Evolutionary conservation across 2,329 filamentous ascomycete species (phyloP).

Genomic region (Chaetomiaceae sp.): DNA sequence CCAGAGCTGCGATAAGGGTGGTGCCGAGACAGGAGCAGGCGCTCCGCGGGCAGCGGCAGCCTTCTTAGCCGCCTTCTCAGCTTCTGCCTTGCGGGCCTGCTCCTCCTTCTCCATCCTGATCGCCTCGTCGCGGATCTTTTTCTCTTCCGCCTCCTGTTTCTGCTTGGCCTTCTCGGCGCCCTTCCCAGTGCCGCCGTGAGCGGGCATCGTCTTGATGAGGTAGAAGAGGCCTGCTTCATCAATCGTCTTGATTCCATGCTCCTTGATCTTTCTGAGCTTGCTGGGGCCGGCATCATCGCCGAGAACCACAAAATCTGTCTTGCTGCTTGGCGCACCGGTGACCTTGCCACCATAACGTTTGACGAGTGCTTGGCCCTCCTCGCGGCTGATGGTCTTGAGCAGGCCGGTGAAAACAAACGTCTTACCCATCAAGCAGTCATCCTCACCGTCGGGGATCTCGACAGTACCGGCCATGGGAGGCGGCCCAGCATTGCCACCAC

Average conservation of each 20-base stretch:
- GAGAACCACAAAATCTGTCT: constrained; percentile 90
- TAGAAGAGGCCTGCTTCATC: constrained; percentile 89
- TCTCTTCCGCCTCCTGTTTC: constrained; percentile 79
- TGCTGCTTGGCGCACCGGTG: constrained; percentile 77
- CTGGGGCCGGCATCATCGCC: constrained; percentile 88
- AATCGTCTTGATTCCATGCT: constrained; percentile 81
- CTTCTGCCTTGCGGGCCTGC: constrained; percentile 49
- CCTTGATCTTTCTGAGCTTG: constrained; percentile 81
- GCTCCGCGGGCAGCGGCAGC: constrained; percentile 41
- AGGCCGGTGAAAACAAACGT: constrained; percentile 95
- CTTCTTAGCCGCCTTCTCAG: constrained; percentile 48
- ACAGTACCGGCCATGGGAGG: constrained; percentile 58
- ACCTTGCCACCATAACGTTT: constrained; percentile 95
- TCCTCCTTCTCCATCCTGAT: constrained; percentile 84
- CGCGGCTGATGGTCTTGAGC: constrained; percentile 71
- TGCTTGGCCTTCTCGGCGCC: constrained; percentile 80
- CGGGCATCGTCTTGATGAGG: constrained; percentile 74
- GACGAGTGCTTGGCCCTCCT: constrained; percentile 79
- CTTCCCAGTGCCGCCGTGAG: constrained; percentile 81
- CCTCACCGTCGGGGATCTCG: constrained; percentile 75
- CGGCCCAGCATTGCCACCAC: constrained; percentile 57
- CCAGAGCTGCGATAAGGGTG: constrained; percentile 66
- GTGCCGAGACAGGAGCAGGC: constrained; percentile 34
- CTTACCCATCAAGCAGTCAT: constrained; percentile 85
- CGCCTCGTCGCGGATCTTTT: constrained; percentile 74